phyloP scores from a whole-genome alignment of 805 yeast species.

The Metschnikowia shivogae region DNA sequence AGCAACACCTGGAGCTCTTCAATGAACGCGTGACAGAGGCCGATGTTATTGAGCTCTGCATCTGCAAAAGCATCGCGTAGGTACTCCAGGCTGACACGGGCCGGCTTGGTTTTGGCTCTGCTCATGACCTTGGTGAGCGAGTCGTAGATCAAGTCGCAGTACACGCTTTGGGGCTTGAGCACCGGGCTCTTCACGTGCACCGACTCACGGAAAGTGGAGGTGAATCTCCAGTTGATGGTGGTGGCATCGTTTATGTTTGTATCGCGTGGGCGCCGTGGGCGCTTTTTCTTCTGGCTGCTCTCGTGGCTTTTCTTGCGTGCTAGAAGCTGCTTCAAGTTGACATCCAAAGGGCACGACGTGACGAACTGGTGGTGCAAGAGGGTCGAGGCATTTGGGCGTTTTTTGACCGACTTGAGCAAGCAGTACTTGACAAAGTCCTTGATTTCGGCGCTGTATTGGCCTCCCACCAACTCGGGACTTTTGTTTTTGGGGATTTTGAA shows the following conservation, averaged over 20 bases:
- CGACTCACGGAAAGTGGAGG: conserved; percentile 9
- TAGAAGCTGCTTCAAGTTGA: conserved; percentile 9
- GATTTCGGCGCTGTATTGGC: conserved; percentile 44
- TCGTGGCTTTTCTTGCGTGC: conserved; percentile 7
- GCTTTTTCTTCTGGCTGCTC: conserved; percentile 24
- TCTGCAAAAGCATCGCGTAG: conserved; percentile 38
- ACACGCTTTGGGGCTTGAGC: conserved; percentile 6
- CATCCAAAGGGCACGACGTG: conserved; percentile 18
- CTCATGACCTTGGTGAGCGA: conserved; percentile 34
- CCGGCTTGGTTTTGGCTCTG: conserved; percentile 50
- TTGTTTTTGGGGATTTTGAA: conserved; percentile 61
- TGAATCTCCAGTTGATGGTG: conserved; percentile 14
- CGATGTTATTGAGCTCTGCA: conserved; percentile 54
- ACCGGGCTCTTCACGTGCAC: conserved; percentile 6
- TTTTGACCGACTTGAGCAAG: conserved; percentile 58
- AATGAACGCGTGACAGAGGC: conserved; percentile 60
- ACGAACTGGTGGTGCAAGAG: conserved; percentile 56
- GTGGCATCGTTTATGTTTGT: conserved; percentile 16
- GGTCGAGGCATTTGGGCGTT: conserved; percentile 58
- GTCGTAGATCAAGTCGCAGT: conserved; percentile 10
- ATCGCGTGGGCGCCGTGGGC: conserved; percentile 3
- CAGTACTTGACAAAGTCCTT: conserved; percentile 66
- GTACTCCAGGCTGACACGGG: conserved; percentile 43
- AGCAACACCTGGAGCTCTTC: conserved; percentile 47
- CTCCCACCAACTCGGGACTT: conserved; percentile 56